Percentiles rank a stretch among this genome's conserved stretches.
Evolutionary conservation across 371 early-diverging fungal species (phyloP).

Genomic region (Mucor piriformis): DNA sequence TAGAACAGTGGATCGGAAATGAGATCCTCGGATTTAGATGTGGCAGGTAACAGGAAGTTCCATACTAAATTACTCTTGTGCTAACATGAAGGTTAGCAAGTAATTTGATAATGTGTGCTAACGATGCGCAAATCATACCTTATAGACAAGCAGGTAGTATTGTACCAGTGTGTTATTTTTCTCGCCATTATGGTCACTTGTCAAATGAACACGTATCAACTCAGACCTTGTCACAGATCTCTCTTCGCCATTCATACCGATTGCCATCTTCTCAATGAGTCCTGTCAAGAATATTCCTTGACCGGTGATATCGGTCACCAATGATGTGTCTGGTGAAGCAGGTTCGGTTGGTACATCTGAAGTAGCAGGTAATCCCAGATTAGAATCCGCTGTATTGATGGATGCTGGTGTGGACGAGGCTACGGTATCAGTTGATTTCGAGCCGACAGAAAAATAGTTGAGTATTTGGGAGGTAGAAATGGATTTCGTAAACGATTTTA

Average conservation of each 20-base stretch:
- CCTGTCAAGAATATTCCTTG: constrained; percentile 42
- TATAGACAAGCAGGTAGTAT: constrained; percentile 56
- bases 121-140: constrained; percentile 36
- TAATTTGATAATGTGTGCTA: background rate
- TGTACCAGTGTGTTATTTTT: constrained; percentile 35
- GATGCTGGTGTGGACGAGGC: background rate
- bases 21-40: constrained; percentile 28
- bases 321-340: constrained; percentile 1
- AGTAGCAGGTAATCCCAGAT: constrained; percentile 25
- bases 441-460: constrained; percentile 50
- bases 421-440: constrained; percentile 21
- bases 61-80: constrained; percentile 42
- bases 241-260: constrained; percentile 40
- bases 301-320: background rate
- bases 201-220: constrained; percentile 46
- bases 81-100: constrained; percentile 10
- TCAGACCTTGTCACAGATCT: constrained; percentile 26
- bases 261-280: constrained; percentile 24
- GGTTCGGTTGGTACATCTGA: constrained; percentile 13
- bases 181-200: constrained; percentile 19
- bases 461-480: constrained; percentile 56
- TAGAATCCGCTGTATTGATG: constrained; percentile 12
- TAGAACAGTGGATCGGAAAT: constrained; percentile 33
- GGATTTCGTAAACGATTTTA: constrained; percentile 56
- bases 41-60: constrained; percentile 41